Base-by-base conservation (phyloP, 2,329 filamentous ascomycete species). In the Helotiales sp. region DNA sequence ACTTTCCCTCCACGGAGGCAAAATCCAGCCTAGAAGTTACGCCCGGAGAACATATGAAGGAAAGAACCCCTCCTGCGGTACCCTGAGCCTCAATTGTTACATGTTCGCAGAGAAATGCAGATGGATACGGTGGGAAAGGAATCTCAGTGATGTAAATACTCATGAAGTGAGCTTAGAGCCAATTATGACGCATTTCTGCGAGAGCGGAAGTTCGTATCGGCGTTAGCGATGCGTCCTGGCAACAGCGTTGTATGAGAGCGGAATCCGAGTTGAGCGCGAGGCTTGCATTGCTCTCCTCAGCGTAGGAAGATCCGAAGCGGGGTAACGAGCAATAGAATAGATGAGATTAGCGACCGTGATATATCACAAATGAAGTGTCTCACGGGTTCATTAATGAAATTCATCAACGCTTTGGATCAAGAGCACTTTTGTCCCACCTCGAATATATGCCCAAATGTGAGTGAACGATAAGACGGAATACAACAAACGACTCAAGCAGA, bases 261-360 rank as follows among this genome's bases (percentile, higher is more conserved):
- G 30, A 20, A 32, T 40, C 20, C 28, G n/a, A 8, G 17, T 8
- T 22, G 28, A n/a, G 6, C 15, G n/a, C n/a, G 11, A 30, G 52
- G 30, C 20, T 50, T 52, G 49, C 49, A 52, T n/a, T 17, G 13
- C n/a, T n/a, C n/a, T n/a, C n/a, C n/a, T n/a, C n/a, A n/a, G n/a
- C n/a, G n/a, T n/a, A n/a, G n/a, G n/a, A n/a, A n/a, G n/a, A n/a
- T n/a, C n/a, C 11, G 20, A 24, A 24, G 20, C n/a, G 15, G 22
- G n/a, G 54, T 15, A 57, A 34, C 54, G 30, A 37, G 32, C 17
- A 24, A 34, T 57, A 57, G 52, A 57, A 20, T 57, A 37, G 32
- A 54, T 54, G 49, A 54, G 49, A 30, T 8, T n/a, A 50, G 47
- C 22, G 22, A 11, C 13, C 15, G 20, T 47, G 45, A 47, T 47